Evolutionary conservation across 352 stramenopile species (phyloP).

Genomic region (Pythium aphanidermatum): DNA sequence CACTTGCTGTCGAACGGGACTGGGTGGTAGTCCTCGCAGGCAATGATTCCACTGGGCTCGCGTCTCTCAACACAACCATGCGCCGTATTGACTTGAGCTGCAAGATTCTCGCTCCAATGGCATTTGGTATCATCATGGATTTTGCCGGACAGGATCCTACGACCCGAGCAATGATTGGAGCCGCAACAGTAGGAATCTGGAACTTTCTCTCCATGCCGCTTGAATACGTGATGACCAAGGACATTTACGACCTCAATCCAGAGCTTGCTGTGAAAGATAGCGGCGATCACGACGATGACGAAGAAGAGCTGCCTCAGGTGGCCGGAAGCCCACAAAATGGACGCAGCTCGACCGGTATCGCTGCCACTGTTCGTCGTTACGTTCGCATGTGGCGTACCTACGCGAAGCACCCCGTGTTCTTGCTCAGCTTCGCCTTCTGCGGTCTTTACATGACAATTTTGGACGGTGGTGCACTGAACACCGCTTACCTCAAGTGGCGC

Average conservation of each 20-base stretch:
- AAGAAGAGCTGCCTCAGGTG: too few relatives aligned
- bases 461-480: conserved; percentile 18
- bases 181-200: conserved; percentile 62
- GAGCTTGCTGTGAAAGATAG: conserved; percentile 29
- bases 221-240: conserved; percentile 66
- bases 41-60: conserved; percentile 37
- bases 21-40: conserved; percentile 82
- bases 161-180: conserved; percentile 55
- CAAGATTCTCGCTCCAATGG: conserved; percentile 68
- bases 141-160: conserved; percentile 57
- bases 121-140: conserved; percentile 78
- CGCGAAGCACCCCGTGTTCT: conserved; percentile 14
- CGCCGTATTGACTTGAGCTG: conserved; percentile 77
- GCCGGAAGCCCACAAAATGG: neutral
- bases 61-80: conserved; percentile 70
- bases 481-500: conserved; percentile 22
- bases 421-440: conserved; percentile 21
- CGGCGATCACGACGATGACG: conserved; percentile 9
- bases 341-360: neutral
- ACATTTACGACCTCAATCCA: conserved; percentile 56
- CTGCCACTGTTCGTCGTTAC: conserved; percentile 5
- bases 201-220: conserved; percentile 74
- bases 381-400: conserved; percentile 16
- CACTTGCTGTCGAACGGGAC: conserved; percentile 74
- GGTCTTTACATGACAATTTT: conserved; percentile 22